phyloP scores from a whole-genome alignment of 202 grass and related monocot species.

The Setaria viridis region DNA sequence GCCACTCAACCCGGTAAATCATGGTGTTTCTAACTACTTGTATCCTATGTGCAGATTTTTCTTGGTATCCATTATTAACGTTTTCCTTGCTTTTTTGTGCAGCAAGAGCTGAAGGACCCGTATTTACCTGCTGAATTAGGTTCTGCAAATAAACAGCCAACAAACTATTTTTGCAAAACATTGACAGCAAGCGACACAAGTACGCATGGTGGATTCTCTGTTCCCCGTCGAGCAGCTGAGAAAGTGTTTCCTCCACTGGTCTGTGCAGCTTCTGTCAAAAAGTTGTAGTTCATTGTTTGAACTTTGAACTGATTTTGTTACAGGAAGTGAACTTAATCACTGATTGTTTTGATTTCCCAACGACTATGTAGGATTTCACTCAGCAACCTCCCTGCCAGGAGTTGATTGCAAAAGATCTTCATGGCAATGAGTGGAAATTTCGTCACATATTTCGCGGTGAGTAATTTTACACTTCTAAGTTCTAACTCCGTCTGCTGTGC shows the following conservation, averaged over 20 bases:
- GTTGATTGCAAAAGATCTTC: conserved; percentile 91
- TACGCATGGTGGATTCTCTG: conserved; percentile 97
- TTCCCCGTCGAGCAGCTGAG: conserved; percentile 96
- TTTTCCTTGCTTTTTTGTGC: conserved; percentile 56
- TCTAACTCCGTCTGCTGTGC: not conserved
- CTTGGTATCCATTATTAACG: conserved; percentile 35
- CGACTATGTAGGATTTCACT: conserved; percentile 78
- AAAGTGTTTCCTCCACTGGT: conserved; percentile 99
- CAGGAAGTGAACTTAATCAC: conserved; percentile 4
- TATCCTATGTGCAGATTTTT: conserved; percentile 12
- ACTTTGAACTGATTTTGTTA: conserved; percentile 9
- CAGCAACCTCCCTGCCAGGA: conserved; percentile 96
- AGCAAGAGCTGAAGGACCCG: conserved; percentile 97
- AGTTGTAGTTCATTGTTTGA: conserved; percentile 29
- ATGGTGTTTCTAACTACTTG: conserved; percentile 28
- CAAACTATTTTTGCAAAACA: conserved; percentile 99
- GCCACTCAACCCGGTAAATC: conserved; percentile 81
- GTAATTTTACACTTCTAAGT: conserved; percentile 13
- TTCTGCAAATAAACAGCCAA: conserved; percentile 86
- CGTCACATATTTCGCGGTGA: conserved; percentile 95
- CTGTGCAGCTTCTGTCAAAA: conserved; percentile 36
- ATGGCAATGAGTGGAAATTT: conserved; percentile 99
- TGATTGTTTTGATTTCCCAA: conserved; percentile 28
- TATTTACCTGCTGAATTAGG: conserved; percentile 92
- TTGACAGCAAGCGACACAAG: conserved; percentile 95